Evolutionary conservation across 331 rosid genomes (phyloP), one percentile per base, ranked within the genome.

Genomic region (Malus hybrid): DNA sequence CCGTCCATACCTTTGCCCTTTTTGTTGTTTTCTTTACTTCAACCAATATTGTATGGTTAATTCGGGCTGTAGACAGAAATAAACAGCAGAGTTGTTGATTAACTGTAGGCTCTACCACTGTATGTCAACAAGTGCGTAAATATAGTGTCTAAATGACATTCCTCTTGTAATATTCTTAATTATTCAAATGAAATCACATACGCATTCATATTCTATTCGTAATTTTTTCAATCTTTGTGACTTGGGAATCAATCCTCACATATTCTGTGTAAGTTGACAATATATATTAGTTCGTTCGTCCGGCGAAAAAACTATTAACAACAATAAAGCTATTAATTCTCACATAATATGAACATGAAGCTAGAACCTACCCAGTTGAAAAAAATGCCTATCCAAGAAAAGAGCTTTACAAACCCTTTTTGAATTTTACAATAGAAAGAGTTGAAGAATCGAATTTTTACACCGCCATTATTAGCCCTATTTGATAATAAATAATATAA

Each of bases 401-500:
- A 79, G 52, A 78, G 80, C 68, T 83, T 69, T 76, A 34, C 68
- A 18, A 62, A 19, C 70, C 32, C 39, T 29, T 34, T 70, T 71
- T 74, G 66, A 72, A 69, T 76, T 62, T 52, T 18, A 33, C 67
- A 52, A 50, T 39, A 33, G 27, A 76, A 79, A 28, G 75, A 75
- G 83, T 85, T 84, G 87, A 78, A 83, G 90, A 84, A 87, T 91
- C 96, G 85, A 89, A 93, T 85, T 91, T 80, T 68, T 28, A 52
- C 86, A 83, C 86, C 76, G 62, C 77, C 62, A 10, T 42, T 42
- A 42, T 42, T 10, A 42, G 46, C 54, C 59, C 34, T 44, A 68
- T 12, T 8, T 42, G 27, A 39, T 36, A 60, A 73, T 34, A 57
- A 59, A 34, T 13, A 22, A 24, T 73, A 60, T 24, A 14, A 12